These are phyloP conservation scores for Centaurea solstitialis DNA, from an alignment of 129 eudicot genomes.

Conservation along the genomic window DNA sequence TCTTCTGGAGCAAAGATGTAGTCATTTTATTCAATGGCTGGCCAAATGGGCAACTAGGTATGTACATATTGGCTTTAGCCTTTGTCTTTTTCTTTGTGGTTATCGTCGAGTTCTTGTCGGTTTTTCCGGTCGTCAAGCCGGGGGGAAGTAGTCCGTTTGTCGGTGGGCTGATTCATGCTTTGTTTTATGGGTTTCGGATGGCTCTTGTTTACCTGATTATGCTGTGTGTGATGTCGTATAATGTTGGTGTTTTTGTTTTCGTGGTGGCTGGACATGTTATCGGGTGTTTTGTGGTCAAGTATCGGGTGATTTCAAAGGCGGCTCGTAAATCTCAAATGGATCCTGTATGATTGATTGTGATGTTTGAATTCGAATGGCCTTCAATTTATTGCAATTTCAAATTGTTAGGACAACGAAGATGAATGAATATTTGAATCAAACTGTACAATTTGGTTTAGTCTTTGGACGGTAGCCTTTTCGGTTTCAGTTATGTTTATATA, in stretches of 20 bases:
- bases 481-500: not conserved
- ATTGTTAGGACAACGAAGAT: not conserved
- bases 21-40: conserved; percentile 55
- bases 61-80: conserved; percentile 61
- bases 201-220: conserved; percentile 61
- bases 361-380: not conserved
- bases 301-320: conserved; percentile 23
- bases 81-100: conserved; percentile 44
- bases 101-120: conserved; percentile 40
- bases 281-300: conserved; percentile 53
- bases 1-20: conserved; percentile 72
- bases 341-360: conserved; percentile 14
- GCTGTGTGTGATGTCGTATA: conserved; percentile 79
- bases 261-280: conserved; percentile 57
- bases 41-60: conserved; percentile 50
- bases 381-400: not conserved
- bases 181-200: conserved; percentile 48
- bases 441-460: not conserved
- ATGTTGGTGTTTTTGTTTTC: conserved; percentile 53
- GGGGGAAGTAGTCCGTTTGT: conserved; percentile 21
- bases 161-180: conserved; percentile 41
- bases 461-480: not conserved
- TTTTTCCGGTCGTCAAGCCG: conserved; percentile 23
- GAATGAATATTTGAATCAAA: not conserved
- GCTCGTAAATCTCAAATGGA: conserved; percentile 24